A percentile compares a stretch with the other conserved stretches of the same genome.
Evolutionary conservation across 2,329 filamentous ascomycete species (phyloP).

Genomic region (Teratosphaeria gauchensis): DNA sequence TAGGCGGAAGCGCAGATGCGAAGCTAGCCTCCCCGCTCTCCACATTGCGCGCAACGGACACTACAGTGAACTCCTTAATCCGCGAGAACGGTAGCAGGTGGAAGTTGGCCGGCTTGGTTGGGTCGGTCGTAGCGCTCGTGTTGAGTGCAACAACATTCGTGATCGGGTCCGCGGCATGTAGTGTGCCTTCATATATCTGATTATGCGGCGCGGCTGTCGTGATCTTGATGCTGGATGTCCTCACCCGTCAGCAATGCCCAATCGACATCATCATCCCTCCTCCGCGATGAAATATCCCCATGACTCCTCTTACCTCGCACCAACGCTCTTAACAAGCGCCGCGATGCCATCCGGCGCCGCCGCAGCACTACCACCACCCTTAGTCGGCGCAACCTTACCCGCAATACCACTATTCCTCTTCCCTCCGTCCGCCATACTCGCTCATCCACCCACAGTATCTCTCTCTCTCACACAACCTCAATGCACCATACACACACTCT

Average conservation of each 20-base stretch:
- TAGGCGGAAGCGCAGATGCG: constrained; percentile 33
- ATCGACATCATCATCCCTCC: background rate
- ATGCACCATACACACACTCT: background rate
- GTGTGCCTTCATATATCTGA: constrained; percentile 49
- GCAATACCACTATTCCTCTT: constrained; percentile 46
- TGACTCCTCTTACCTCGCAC: constrained; percentile 44
- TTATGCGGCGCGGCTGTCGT: constrained; percentile 43
- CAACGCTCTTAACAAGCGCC: constrained; percentile 50
- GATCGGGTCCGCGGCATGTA: constrained; percentile 53
- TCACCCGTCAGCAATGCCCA: background rate
- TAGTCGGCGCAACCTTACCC: constrained; percentile 45
- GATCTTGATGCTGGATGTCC: constrained; percentile 43
- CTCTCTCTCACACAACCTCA: background rate
- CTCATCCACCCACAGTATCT: background rate
- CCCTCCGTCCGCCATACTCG: constrained; percentile 41
- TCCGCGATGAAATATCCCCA: background rate
- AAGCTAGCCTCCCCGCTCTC: constrained; percentile 32
- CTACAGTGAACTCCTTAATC: constrained; percentile 48
- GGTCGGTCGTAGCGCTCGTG: constrained; percentile 37
- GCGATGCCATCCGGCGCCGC: constrained; percentile 36
- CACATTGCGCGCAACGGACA: constrained; percentile 33
- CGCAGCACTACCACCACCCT: constrained; percentile 20
- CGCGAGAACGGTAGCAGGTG: constrained; percentile 52
- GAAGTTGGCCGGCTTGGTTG: constrained; percentile 43
- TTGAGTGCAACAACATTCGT: constrained; percentile 54